Conservation (phyloP, 495 filamentous ascomycete species). For the Viridothelium virens region DNA sequence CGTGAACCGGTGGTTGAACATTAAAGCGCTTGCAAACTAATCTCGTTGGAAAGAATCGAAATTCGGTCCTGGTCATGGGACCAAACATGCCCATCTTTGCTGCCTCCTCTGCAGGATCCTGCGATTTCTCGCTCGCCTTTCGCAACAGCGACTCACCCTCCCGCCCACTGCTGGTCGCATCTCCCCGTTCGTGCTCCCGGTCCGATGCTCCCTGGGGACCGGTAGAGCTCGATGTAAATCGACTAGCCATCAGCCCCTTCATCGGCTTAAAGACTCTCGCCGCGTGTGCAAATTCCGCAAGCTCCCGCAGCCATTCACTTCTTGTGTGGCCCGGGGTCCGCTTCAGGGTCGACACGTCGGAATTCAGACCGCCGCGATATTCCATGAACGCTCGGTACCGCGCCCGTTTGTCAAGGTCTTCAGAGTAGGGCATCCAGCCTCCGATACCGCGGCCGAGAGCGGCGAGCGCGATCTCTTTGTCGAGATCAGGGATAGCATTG, state of each 20-base stretch:
- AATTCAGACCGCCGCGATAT: conserved; percentile 58
- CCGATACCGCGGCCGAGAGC: conserved; percentile 65
- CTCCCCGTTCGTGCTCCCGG: conserved; percentile 33
- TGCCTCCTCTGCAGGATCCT: conserved; percentile 76
- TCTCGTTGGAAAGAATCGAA: conserved; percentile 73
- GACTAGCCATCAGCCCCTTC: conserved; percentile 81
- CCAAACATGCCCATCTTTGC: conserved; percentile 94
- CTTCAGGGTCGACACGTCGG: conserved; percentile 47
- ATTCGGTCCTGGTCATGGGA: conserved; percentile 62
- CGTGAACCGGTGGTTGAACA: conserved; percentile 66
- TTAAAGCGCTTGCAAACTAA: conserved; percentile 90
- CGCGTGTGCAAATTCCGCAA: conserved; percentile 79
- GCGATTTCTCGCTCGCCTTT: conserved; percentile 52
- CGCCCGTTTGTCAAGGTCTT: conserved; percentile 66
- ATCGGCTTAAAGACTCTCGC: conserved; percentile 91
- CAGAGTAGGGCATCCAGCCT: conserved; percentile 77
- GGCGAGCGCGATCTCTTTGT: conserved; percentile 62
- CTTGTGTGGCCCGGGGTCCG: conserved; percentile 48
- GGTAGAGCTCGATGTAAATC: conserved; percentile 71
- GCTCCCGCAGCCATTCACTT: conserved; percentile 72
- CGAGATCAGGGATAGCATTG: conserved; percentile 62
- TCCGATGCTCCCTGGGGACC: conserved; percentile 40
- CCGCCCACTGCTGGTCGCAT: conserved; percentile 45
- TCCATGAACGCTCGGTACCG: conserved; percentile 80
- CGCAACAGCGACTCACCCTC: conserved; percentile 42